Evolutionary conservation across 495 filamentous ascomycete species (phyloP), one percentile per base, ranked within the genome.

Genomic region (Xylaria acuta): DNA sequence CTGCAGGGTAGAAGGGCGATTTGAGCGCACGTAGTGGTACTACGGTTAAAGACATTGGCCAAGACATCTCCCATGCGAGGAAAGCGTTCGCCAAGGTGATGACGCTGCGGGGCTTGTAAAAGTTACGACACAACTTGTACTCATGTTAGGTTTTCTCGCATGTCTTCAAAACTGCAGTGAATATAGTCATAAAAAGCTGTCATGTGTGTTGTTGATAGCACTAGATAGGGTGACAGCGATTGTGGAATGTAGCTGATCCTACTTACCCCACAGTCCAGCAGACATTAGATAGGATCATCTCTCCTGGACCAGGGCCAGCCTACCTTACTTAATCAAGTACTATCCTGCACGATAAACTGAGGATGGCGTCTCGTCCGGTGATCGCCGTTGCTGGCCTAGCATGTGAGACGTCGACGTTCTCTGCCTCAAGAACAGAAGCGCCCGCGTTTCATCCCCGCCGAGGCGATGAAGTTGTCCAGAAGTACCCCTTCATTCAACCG

Each of bases 341-440:
- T 27, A 43, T 43, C 60, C 1, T 63, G 1, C n/a, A 51, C 9
- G 18, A 41, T 51, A 43, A 16, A 53, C 14, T 25, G 45, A 54
- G 1, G 8, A 80, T 82, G 80, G 51, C 72, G 20, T 36, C 49
- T 22, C 83, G 78, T 27, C 87, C 86, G 5, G 75, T 86, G 27
- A 85, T 89, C 58, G 86, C 83, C 4, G 84, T 89, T 51, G 87
- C 87, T 11, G 87, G 87, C 27, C 80, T 89, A 8, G 86, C 86
- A 62, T 88, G 86, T 70, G 87, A 89, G 75, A 88, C 86, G 7
- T 89, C 87, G 12, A 84, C 80, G 11, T 88, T 89, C 71, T 85
- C 86, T 7, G 86, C 87, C 34, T 85, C 86, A 1, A 80, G 84
- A 22, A 89, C 87, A 1, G 70, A 78, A 1, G 85, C 86, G 5